A percentile compares a stretch with the other conserved stretches of the same genome.
Evolutionary conservation across 495 filamentous ascomycete genomes (phyloP).

Genomic region (Jackrogersella minutella): DNA sequence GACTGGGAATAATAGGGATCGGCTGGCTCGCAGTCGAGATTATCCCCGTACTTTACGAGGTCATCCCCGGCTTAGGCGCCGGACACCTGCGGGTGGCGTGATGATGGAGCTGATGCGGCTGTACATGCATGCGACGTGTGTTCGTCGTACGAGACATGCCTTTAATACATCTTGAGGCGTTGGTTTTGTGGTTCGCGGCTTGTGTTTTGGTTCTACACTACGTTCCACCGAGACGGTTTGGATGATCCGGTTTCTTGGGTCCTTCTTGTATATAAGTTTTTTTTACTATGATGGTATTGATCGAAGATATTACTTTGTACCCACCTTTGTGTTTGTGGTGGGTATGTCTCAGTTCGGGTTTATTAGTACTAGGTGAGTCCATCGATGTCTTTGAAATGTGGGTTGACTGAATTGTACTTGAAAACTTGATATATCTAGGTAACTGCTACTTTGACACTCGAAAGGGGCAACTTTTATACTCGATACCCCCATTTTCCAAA

Average conservation of each 20-base stretch:
- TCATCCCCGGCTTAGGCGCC: conserved; percentile 64
- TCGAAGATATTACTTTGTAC: conserved; percentile 8
- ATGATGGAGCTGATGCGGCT: background rate
- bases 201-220: background rate
- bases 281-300: background rate
- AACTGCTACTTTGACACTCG: too few relatives aligned
- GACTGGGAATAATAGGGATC: conserved; percentile 60
- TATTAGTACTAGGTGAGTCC: too few relatives aligned
- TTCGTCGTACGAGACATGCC: background rate
- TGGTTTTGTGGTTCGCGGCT: background rate
- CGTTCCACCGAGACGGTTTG: background rate
- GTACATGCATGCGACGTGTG: conserved; percentile 16
- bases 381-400: too few relatives aligned
- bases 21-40: conserved; percentile 76
- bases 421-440: too few relatives aligned
- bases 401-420: too few relatives aligned
- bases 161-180: conserved; percentile 13
- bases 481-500: too few relatives aligned
- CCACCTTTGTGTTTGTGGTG: background rate
- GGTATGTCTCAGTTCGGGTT: too few relatives aligned
- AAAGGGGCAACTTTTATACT: too few relatives aligned
- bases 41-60: conserved; percentile 70
- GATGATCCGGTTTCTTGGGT: background rate
- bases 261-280: conserved; percentile 7
- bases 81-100: conserved; percentile 41